Base-by-base conservation (phyloP, 306 rosid genomes). In the Oemleria cerasiformis region DNA sequence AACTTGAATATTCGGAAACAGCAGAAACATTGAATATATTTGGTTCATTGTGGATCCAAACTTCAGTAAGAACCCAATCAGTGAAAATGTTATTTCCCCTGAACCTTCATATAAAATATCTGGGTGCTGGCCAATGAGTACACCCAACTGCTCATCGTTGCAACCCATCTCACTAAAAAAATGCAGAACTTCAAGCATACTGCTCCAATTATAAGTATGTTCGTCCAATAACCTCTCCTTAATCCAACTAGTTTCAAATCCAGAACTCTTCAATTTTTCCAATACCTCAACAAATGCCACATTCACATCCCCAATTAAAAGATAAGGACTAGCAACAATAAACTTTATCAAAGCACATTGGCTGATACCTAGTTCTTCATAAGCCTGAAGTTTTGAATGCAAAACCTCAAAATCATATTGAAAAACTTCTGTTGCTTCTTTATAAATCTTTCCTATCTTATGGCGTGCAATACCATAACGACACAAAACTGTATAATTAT, bases 381-480 rank as follows among this genome's bases (percentile, higher is more conserved):
- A 92, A 16, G 80, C 84, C 58, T 10, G 51, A 60, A 92, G 81
- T 79, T 85, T 90, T 0, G 82, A 85, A 6, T 9, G 34, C 83
- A 92, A 82, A 74, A 88, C 83, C 81, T 87, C 84, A 71, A 51
- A 16, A 47, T 77, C 75, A 54, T 79, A 82, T 4, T 25, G 63
- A 78, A 90, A 92, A 5, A 84, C 78, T 64, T 81, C 76, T 11
- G 76, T 71, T 1, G 85, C 85, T 16, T 50, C 83, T 77, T 70
- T 85, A 71, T 79, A 90, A 63, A 92, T 73, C 21, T 73, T 88
- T 41, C 98, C 92, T 38, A 90, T 82, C 63, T 81, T 84, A 23
- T 63, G 67, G n/a, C 91, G 86, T 0, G 78, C 79, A 79, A 90
- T 68, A 34, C 98, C 98, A 74, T 84, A 90, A 77, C 72, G 78